Evolutionary conservation across 176 grass and related monocot species (phyloP), one percentile per base, ranked within the genome.

Genomic region (Olyra latifolia): DNA sequence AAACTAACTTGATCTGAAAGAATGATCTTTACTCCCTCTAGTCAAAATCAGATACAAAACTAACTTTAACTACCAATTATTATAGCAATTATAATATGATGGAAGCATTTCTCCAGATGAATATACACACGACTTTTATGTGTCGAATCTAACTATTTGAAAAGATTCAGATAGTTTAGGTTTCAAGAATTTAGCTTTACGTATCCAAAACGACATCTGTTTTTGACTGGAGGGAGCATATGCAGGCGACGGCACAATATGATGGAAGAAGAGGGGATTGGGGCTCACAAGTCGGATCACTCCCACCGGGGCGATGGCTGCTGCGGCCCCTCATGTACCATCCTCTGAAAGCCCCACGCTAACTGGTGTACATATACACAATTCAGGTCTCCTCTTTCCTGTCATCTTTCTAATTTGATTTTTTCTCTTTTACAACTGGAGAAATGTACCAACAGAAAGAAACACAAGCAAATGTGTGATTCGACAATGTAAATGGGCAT

Each of bases 291-390:
- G 10, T 62, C 69, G 22, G 45, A 73, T 6, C 71, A 61, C 15
- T 74, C 66, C 43, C 35, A 45, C 16, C 4, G 16, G 53, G 54
- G 16, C 2, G n/a, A 10, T 2, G 44, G 70, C 20, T 78, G 76
- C 52, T 79, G 81, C 53, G 22, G 45, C 41, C 42, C 50, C 52
- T 41, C 42, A 15, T 83, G 89, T 85, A 82, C 74, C 25, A 85
- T 91, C 53, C 86, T 91, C 72, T 91, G 86, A 91, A 91, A 82
- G 2, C 65, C 29, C 64, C 64, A 66, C 76, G 12, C 56, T 6
- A 59, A 13, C 8, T 25, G 23, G 56, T 59, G 58, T 16, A 61
- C 13, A 15, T 27, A 59, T 59, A 14, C 28, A 61, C 25, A 61
- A 39, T 61, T 62, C 54, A 24, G 25, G 6, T 44, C 8, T n/a